A percentile compares a stretch with the other conserved stretches of the same genome.
These are phyloP conservation scores for Xylariaceae sp. DNA, from an alignment of 2,329 filamentous ascomycete genomes.

Conservation along the genomic window DNA sequence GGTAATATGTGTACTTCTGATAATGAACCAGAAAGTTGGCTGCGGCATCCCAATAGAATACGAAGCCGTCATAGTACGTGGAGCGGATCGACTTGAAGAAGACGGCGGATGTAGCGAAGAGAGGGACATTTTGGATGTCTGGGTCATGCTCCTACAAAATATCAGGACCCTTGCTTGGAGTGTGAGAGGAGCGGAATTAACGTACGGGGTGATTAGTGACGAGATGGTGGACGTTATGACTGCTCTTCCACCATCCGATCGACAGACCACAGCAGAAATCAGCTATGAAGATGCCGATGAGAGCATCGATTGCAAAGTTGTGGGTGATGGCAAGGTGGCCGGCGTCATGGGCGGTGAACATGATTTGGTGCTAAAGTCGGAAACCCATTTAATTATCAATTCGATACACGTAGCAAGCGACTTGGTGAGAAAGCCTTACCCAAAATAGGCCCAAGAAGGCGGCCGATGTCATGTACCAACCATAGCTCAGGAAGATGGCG, in stretches of 20 bases:
- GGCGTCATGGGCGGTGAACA: slow-evolving; percentile 65
- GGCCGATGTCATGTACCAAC: slow-evolving; percentile 57
- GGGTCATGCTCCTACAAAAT: slow-evolving; percentile 48
- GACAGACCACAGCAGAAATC: slow-evolving; percentile 64
- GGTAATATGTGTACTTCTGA: slow-evolving; percentile 67
- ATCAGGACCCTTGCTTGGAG: background rate
- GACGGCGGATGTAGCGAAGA: slow-evolving; percentile 63
- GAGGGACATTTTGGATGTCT: slow-evolving; percentile 62
- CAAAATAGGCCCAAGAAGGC: slow-evolving; percentile 60
- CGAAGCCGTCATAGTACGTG: slow-evolving; percentile 59
- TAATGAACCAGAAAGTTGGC: slow-evolving; percentile 57
- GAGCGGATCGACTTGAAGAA: slow-evolving; percentile 63
- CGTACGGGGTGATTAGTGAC: slow-evolving; percentile 57
- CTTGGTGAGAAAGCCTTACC: too few species aligned
- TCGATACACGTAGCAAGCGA: too few species aligned
- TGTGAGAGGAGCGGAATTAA: background rate
- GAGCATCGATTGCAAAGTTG: slow-evolving; percentile 53
- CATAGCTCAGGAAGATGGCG: slow-evolving; percentile 39
- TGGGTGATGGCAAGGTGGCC: slow-evolving; percentile 61
- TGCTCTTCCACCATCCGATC: slow-evolving; percentile 67
- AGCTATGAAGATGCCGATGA: slow-evolving; percentile 60
- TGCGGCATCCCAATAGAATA: slow-evolving; percentile 59
- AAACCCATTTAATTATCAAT: slow-evolving; percentile 12
- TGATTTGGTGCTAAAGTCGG: slow-evolving; percentile 55
- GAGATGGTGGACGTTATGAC: slow-evolving; percentile 65